Evolutionary conservation across 257 asterid species (phyloP), one percentile per base, ranked within the genome.

Genomic region (Apocynum venetum): DNA sequence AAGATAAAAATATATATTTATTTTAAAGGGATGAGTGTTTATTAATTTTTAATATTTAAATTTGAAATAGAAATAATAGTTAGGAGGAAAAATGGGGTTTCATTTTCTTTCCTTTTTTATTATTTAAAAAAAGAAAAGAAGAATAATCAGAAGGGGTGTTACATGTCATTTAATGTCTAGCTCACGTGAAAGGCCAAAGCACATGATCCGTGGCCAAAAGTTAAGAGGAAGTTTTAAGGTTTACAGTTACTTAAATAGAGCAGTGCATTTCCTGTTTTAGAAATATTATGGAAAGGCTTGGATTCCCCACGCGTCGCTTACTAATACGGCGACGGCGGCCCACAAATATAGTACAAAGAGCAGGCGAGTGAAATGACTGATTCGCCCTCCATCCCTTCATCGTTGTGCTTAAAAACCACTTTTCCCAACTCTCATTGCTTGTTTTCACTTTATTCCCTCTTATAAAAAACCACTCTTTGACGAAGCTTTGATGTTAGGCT

Each of bases 221-320:
- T 20, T 73, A 59, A 12, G 6, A 52, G 64, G 64, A 67, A 64
- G 13, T 36, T 82, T 85, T 76, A 78, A 83, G 86, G 83, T 81
- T 78, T 67, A 78, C 75, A 10, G 83, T 75, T 80, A 73, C 86
- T 75, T 68, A 80, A 85, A 75, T 69, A 60, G 63, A 77, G 31
- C 52, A 48, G 35, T 20, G 3, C 35, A n/a, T 72, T 80, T 78
- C 85, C 82, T 17, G 49, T 78, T 78, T 77, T 85, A 80, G 88
- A 71, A 80, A 71, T 65, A 74, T 69, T 76, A n/a, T 71, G 86
- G 83, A 72, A 79, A 66, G 69, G 53, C 64, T 83, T 68, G 59
- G 84, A 68, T 75, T 81, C 82, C 89, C 89, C 89, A 85, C 89
- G 89, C 79, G 89, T 85, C 89, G 71, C 51, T 83, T 76, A 76